Evolutionary conservation across 2,329 filamentous ascomycete genomes (phyloP).

Genomic region (Davidsoniella neocaledoniae): DNA sequence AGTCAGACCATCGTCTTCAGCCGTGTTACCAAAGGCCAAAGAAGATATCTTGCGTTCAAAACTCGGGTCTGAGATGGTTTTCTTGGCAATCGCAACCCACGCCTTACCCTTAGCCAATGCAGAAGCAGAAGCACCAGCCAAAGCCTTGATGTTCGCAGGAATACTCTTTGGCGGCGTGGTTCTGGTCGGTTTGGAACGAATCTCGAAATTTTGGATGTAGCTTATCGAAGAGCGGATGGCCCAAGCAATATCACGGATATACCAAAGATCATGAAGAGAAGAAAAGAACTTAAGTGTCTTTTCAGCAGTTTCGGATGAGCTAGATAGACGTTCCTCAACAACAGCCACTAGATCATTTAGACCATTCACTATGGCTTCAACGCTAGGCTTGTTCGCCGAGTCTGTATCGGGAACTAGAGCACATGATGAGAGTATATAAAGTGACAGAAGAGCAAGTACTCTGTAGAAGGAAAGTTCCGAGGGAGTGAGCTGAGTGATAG

Average conservation of each 20-base stretch:
- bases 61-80: constrained; percentile 16
- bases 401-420: not conserved
- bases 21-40: constrained; percentile 48
- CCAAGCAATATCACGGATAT: constrained; percentile 23
- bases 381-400: not conserved
- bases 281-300: constrained; percentile 10
- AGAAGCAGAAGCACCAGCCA: constrained; percentile 19
- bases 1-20: constrained; percentile 61
- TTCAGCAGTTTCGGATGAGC: not conserved
- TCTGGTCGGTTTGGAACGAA: constrained; percentile 24
- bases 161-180: too few species aligned
- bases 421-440: constrained; percentile 11
- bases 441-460: constrained; percentile 24
- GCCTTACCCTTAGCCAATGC: constrained; percentile 21
- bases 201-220: constrained; percentile 22
- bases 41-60: constrained; percentile 17
- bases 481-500: constrained; percentile 20
- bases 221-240: constrained; percentile 19
- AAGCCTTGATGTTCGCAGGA: constrained; percentile 19
- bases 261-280: constrained; percentile 22
- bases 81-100: constrained; percentile 18
- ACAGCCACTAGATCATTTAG: constrained; percentile 7
- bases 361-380: constrained; percentile 6
- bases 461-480: constrained; percentile 29
- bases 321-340: constrained; percentile 5